Evolutionary conservation across 768 basidiomycete species (phyloP).

Genomic region (Clitopilus hobsonii): DNA sequence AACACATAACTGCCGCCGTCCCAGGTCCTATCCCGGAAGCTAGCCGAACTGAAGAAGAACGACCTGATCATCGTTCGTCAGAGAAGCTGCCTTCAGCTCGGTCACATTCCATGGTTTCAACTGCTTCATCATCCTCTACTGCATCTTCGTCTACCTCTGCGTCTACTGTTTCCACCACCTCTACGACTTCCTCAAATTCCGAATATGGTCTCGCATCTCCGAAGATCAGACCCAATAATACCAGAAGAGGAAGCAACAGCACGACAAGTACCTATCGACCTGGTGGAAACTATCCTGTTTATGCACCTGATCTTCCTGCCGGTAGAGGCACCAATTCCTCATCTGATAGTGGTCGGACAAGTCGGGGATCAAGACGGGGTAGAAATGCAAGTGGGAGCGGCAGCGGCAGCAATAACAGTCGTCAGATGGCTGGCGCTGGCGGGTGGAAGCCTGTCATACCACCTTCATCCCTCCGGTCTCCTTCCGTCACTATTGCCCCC

Average conservation of each 20-base stretch:
- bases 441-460: conserved; percentile 1
- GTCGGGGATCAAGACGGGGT: not conserved
- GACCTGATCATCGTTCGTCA: conserved; percentile 9
- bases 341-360: not conserved
- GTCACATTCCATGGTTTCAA: conserved; percentile 41
- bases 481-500: conserved; percentile 39
- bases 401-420: conserved; percentile 15
- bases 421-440: conserved; percentile 20
- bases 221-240: not conserved
- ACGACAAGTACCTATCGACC: conserved; percentile 20
- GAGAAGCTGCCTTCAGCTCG: conserved; percentile 15
- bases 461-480: conserved; percentile 3
- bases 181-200: conserved; percentile 12
- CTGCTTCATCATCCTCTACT: conserved; percentile 37
- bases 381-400: not conserved
- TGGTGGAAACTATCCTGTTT: conserved; percentile 1
- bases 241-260: conserved; percentile 13
- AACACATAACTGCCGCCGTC: not conserved
- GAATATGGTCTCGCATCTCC: conserved; percentile 13
- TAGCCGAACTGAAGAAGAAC: not conserved
- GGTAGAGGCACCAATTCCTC: not conserved
- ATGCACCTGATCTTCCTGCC: not conserved
- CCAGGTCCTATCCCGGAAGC: conserved; percentile 7
- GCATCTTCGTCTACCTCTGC: conserved; percentile 24
- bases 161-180: conserved; percentile 20